These are phyloP conservation scores for Neckera pumila DNA, from an alignment of 225 moss, liverwort and hornwort genomes.

Conservation along the genomic window DNA sequence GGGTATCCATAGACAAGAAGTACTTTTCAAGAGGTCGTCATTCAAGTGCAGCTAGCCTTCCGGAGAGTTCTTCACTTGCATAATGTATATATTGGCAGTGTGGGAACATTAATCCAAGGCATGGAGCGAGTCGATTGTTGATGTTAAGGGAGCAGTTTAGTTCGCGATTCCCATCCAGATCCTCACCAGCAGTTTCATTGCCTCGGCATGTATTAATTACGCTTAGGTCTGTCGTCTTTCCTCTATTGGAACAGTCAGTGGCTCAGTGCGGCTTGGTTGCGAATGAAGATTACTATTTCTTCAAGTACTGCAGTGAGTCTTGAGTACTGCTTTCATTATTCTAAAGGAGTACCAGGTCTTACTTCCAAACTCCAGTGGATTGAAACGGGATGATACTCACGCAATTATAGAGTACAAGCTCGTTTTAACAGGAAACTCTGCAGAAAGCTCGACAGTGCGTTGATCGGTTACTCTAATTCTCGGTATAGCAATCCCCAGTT, in stretches of 20 bases:
- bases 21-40: not conserved
- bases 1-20: not conserved
- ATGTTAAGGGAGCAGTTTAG: not conserved
- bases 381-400: not conserved
- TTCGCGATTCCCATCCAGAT: not conserved
- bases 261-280: not conserved
- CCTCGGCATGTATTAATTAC: too few relatives aligned
- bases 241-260: not conserved
- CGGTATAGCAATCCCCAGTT: not conserved
- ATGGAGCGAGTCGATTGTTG: not conserved
- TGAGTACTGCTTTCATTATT: not conserved
- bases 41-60: not conserved
- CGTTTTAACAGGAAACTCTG: not conserved
- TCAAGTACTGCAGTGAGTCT: not conserved
- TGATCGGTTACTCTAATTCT: not conserved
- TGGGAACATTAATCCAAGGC: not conserved
- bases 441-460: not conserved
- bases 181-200: not conserved
- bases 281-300: constrained; percentile 11
- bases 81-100: not conserved
- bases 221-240: not conserved
- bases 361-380: not conserved
- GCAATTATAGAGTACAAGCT: not conserved
- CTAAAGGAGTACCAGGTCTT: not conserved
- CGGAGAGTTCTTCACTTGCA: not conserved